Conservation (phyloP, 345 rosid genomes). For the Eucalyptus pauciflora region DNA sequence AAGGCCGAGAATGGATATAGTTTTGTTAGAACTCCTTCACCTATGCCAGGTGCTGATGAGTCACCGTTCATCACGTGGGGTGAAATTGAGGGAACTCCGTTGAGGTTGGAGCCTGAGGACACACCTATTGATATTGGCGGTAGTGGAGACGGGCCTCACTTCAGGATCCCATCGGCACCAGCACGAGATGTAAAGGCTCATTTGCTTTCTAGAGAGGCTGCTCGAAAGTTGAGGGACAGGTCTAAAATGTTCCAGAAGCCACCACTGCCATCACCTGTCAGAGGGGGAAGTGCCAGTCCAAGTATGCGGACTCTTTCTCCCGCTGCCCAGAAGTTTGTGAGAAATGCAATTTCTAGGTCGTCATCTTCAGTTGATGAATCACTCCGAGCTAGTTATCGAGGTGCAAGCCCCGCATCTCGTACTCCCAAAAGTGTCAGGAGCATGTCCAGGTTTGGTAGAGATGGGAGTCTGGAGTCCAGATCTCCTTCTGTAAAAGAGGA, state of each 20-base stretch:
- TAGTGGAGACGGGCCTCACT: constrained; percentile 70
- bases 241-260: constrained; percentile 85
- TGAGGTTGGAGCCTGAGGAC: constrained; percentile 83
- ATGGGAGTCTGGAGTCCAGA: constrained; percentile 39
- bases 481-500: constrained; percentile 61
- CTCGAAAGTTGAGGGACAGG: constrained; percentile 68
- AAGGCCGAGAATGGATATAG: constrained; percentile 79
- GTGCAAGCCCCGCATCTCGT: constrained; percentile 53
- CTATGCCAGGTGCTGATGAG: constrained; percentile 85
- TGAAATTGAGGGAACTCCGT: constrained; percentile 94
- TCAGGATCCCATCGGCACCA: constrained; percentile 70
- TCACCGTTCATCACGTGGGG: constrained; percentile 98
- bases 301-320: constrained; percentile 70
- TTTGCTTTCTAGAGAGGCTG: constrained; percentile 81
- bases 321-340: constrained; percentile 93
- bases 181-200: constrained; percentile 80
- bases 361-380: constrained; percentile 86
- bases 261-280: constrained; percentile 77
- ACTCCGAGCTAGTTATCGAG: constrained; percentile 89
- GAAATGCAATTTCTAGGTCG: constrained; percentile 72
- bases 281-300: constrained; percentile 98
- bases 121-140: constrained; percentile 93
- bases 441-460: constrained; percentile 72
- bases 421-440: constrained; percentile 81
- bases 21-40: constrained; percentile 90